Base-by-base conservation (phyloP, 768 basidiomycete species). In the Inosperma sp. region DNA sequence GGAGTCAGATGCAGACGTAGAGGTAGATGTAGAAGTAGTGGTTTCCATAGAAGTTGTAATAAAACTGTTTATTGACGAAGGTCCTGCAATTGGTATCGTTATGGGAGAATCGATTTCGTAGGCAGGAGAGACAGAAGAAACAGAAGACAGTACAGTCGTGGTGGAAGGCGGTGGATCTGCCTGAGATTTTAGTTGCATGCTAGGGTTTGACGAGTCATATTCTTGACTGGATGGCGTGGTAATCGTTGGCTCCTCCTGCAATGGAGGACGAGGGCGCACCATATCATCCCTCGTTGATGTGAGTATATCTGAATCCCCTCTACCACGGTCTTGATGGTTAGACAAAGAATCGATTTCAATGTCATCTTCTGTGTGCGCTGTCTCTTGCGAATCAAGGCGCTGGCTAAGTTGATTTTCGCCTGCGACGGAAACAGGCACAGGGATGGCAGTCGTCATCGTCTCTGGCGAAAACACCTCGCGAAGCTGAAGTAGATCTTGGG, bases 231-330 rank as follows among this genome's bases (percentile, higher is more conserved):
- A 37, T n/a, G 50, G 27, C 25, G 44, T 27, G n/a, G n/a, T n/a
- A 16, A 10, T 45, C 8, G 8, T 16, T 27, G 23, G 6, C 4
- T 16, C 13, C 8, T 29, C 29, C 9, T 45, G 33, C 17, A n/a
- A 36, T 6, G 16, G 5, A 5, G 17, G 27, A 25, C 37, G 31
- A 35, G 51, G 33, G 39, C 26, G 17, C 33, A 43, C 7, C 5
- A 37, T 39, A 39, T 39, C 10, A 48, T 31, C 31, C 57, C 60
- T 41, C 55, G n/a, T 57, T 10, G 60, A 61, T 7, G 62, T 59
- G 22, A 47, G 31, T 7, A 56, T 58, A n/a, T n/a, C n/a, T n/a
- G 58, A 53, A 10, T 43, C 37, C 19, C 51, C 53, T 22, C 37
- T 46, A n/a, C n/a, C n/a, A n/a, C n/a, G n/a, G 19, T 47, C 37